Evolutionary conservation across 148 eudicot genomes (phyloP).

Genomic region (Vaccinium vitisidaea): DNA sequence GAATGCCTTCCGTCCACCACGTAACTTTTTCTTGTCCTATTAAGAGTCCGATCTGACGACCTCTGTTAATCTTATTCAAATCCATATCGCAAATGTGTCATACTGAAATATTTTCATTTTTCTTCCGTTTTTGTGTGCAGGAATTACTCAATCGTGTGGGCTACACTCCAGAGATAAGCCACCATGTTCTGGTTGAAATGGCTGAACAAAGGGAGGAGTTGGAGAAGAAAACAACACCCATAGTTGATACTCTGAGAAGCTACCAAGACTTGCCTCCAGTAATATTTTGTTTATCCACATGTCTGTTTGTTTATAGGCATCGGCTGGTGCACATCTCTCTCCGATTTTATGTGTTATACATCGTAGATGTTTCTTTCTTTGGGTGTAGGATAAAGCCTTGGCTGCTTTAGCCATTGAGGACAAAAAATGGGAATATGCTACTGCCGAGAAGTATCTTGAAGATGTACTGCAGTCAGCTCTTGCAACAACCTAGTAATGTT

Average conservation of each 20-base stretch:
- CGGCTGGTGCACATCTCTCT: not conserved
- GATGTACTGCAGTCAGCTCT: constrained; percentile 86
- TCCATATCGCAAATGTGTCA: not conserved
- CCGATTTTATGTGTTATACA: not conserved
- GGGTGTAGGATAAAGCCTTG: constrained; percentile 73
- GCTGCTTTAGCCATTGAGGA: constrained; percentile 85
- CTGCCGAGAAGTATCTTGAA: constrained; percentile 86
- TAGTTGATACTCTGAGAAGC: constrained; percentile 78
- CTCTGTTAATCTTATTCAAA: not conserved
- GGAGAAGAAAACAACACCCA: constrained; percentile 79
- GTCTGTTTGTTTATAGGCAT: not conserved
- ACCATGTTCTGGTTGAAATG: constrained; percentile 75
- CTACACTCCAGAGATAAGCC: constrained; percentile 82
- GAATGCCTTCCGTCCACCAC: not conserved
- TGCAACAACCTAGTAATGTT: constrained; percentile 34
- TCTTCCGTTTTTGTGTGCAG: constrained; percentile 28
- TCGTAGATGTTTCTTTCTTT: not conserved
- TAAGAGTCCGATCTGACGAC: not conserved
- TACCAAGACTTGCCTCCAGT: constrained; percentile 96
- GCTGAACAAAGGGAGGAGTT: constrained; percentile 80
- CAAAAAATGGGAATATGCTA: constrained; percentile 73
- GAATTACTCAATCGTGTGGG: constrained; percentile 83
- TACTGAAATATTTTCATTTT: not conserved
- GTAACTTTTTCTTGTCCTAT: not conserved
- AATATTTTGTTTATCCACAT: constrained; percentile 3